Percentiles rank a stretch among this genome's conserved stretches.
Conservation (phyloP, 495 filamentous ascomycete genomes). For the Eremomyces bilateralis region DNA sequence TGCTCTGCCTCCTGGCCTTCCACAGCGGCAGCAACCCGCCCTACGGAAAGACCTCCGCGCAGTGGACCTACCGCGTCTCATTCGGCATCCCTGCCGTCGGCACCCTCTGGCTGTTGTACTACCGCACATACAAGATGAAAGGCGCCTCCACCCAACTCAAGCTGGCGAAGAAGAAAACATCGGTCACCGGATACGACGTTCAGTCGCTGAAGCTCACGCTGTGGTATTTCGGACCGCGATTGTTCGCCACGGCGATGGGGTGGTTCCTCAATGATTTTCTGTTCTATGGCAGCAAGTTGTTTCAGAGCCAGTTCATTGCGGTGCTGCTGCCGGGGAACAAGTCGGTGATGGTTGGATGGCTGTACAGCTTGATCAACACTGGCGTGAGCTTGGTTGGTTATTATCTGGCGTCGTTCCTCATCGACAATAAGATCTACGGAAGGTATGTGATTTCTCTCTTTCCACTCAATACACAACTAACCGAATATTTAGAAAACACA, state of each 20-base stretch:
- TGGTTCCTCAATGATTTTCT: conserved; percentile 92
- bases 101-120: conserved; percentile 82
- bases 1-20: conserved; percentile 60
- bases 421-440: conserved; percentile 63
- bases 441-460: too few relatives aligned
- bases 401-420: conserved; percentile 57
- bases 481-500: too few relatives aligned
- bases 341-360: conserved; percentile 62
- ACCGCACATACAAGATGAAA: conserved; percentile 77
- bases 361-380: conserved; percentile 78
- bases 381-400: conserved; percentile 66
- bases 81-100: conserved; percentile 72
- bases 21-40: conserved; percentile 55
- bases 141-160: conserved; percentile 48
- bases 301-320: conserved; percentile 67
- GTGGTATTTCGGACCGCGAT: conserved; percentile 56
- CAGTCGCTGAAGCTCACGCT: conserved; percentile 53
- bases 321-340: conserved; percentile 38
- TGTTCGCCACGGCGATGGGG: conserved; percentile 61
- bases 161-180: conserved; percentile 58
- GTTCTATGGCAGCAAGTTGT: conserved; percentile 97
- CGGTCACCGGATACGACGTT: conserved; percentile 75
- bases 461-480: too few relatives aligned
- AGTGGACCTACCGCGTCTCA: conserved; percentile 70
- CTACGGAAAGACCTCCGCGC: conserved; percentile 45